Evolutionary conservation across 2,329 filamentous ascomycete species (phyloP), one percentile per base, ranked within the genome.

Genomic region (Colletotrichum navitas): DNA sequence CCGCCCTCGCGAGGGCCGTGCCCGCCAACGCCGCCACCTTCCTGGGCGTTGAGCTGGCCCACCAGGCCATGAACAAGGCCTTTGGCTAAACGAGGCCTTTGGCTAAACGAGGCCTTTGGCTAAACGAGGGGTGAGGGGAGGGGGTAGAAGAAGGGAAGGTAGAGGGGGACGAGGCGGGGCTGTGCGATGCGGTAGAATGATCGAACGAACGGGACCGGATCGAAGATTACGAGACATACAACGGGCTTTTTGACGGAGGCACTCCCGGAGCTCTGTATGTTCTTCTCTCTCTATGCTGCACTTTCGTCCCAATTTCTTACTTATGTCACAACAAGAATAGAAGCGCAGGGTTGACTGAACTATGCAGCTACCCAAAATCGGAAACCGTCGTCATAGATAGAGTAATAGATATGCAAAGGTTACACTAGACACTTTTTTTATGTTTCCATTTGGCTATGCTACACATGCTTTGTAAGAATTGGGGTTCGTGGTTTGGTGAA

Each of bases 11-110:
- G 14, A 91, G 96, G 82, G 96, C 96, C 5, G 94, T 98, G 54
- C 96, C 96, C 8, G 96, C 96, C 12, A 99, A 99, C 80, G 96
- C 96, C 2, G 96, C 96, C 41, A 98, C 96, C 2, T 99, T 99
- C 78, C 83, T 95, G 78, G 93, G 93, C 14, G 93, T 96, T 10
- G 93, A 96, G 85, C 81, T 95, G 80, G 93, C 93, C 54, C 93
- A 96, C 79, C 91, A 93, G 82, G 91, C 91, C 56, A 94, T 96
- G 92, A 91, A 89, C 75, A 94, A 91, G 87, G 83, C 88, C 60
- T 94, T 95, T 79, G 89, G 85, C 26, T 71, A 52, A 59, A 59
- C 3, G 21, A 36, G 24, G 29, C n/a, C n/a, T n/a, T n/a, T n/a
- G n/a, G n/a, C n/a, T n/a, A n/a, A 91, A 89, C 75, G 94, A 91